These are phyloP conservation scores for Gyromitra esculenta DNA, from an alignment of 2,329 filamentous ascomycete genomes.

Conservation along the genomic window DNA sequence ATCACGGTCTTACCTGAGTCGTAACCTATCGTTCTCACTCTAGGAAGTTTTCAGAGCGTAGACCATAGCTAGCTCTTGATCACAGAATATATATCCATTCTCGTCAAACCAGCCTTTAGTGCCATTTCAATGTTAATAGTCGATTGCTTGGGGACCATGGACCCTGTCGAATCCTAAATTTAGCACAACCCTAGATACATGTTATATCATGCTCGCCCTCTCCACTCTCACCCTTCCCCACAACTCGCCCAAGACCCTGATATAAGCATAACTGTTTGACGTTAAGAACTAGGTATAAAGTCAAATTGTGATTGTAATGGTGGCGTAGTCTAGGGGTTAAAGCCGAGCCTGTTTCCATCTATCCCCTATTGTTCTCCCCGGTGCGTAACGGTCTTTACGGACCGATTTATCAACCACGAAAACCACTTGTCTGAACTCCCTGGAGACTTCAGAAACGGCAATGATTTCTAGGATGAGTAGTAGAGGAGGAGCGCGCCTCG, in stretches of 20 bases:
- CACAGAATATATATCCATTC: not conserved
- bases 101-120: not conserved
- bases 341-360: not conserved
- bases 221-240: not conserved
- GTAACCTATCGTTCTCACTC: not conserved
- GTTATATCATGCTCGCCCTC: no score
- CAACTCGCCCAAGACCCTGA: not conserved
- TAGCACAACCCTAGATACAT: not conserved
- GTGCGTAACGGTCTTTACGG: no score
- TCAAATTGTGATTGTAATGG: not conserved
- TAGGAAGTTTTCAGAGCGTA: not conserved
- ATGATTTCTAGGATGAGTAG: slow-evolving; percentile 1
- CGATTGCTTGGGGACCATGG: not conserved
- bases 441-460: slow-evolving; percentile 1
- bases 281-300: not conserved
- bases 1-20: not conserved
- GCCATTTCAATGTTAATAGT: not conserved
- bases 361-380: not conserved
- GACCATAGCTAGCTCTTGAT: not conserved
- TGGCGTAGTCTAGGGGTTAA: not conserved
- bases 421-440: not conserved
- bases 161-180: not conserved
- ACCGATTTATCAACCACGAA: not conserved
- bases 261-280: not conserved
- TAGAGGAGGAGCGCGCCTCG: slow-evolving; percentile 22